These are phyloP conservation scores for Leishmania braziliensis DNA, from an alignment of 208 protist genomes.

Conservation along the genomic window DNA sequence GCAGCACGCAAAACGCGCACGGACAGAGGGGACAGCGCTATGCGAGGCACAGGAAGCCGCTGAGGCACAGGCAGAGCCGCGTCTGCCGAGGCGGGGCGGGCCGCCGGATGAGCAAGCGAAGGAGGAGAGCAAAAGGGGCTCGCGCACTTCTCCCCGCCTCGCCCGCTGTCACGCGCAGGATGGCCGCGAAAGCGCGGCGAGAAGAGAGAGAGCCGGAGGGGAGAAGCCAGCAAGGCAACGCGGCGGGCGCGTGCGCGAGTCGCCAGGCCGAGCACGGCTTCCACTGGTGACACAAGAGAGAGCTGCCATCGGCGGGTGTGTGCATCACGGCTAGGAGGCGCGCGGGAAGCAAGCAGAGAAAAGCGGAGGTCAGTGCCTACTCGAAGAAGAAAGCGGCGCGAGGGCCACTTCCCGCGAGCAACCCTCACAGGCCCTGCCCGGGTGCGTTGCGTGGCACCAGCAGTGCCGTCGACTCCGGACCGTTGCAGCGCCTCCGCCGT, in stretches of 20 bases:
- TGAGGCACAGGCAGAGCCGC: no score
- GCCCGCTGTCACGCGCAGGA: neutral
- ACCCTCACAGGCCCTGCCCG: neutral
- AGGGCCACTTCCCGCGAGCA: neutral
- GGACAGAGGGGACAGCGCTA: neutral
- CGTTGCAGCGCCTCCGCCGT: neutral
- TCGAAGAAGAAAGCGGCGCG: neutral
- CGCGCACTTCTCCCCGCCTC: neutral
- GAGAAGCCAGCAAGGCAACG: neutral
- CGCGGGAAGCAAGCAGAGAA: neutral
- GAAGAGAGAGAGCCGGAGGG: neutral
- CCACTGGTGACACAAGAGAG: neutral
- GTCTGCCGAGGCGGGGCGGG: no score
- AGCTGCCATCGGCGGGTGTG: no score
- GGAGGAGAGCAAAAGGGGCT: neutral
- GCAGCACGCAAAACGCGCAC: neutral
- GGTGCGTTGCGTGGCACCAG: neutral
- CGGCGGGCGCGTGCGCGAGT: neutral
- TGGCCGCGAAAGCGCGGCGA: no score
- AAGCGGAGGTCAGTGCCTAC: no score
- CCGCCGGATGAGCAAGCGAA: neutral
- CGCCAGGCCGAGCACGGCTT: neutral
- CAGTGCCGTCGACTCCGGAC: neutral
- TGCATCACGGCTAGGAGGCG: neutral
- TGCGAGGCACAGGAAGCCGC: neutral